Evolutionary conservation across 2,329 filamentous ascomycete species (phyloP).

Genomic region (Dactylonectria macrodidyma): DNA sequence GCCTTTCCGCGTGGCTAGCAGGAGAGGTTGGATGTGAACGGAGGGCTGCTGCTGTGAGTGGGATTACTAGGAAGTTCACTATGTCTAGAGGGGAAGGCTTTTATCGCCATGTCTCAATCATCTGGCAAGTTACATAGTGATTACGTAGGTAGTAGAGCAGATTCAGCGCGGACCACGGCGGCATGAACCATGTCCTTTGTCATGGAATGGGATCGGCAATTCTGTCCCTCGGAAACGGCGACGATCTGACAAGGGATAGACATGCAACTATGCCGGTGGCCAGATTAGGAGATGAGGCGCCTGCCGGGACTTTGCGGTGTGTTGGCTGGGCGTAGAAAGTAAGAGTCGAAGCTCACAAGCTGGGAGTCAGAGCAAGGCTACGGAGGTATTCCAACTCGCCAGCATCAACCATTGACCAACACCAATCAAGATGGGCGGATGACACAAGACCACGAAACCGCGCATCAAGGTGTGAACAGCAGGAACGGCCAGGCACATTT

Average conservation of each 20-base stretch:
- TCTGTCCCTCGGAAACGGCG: conserved; percentile 8
- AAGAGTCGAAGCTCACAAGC: conserved; percentile 4
- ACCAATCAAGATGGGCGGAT: neutral
- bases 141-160: neutral
- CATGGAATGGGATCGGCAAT: conserved; percentile 29
- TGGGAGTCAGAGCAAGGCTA: neutral
- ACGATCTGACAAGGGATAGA: neutral
- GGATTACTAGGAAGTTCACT: neutral
- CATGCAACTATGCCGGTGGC: conserved; percentile 7
- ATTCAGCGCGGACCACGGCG: neutral
- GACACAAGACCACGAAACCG: neutral
- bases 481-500: neutral
- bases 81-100: neutral
- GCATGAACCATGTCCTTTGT: neutral
- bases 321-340: neutral
- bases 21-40: neutral
- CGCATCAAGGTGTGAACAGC: neutral
- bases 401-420: neutral
- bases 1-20: neutral
- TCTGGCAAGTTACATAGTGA: no score
- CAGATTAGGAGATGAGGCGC: conserved; percentile 24
- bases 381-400: neutral
- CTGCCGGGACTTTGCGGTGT: neutral
- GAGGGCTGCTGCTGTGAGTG: neutral
- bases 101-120: neutral